These are phyloP conservation scores for Acacia concinna DNA, from an alignment of 331 rosid genomes.

Conservation along the genomic window DNA sequence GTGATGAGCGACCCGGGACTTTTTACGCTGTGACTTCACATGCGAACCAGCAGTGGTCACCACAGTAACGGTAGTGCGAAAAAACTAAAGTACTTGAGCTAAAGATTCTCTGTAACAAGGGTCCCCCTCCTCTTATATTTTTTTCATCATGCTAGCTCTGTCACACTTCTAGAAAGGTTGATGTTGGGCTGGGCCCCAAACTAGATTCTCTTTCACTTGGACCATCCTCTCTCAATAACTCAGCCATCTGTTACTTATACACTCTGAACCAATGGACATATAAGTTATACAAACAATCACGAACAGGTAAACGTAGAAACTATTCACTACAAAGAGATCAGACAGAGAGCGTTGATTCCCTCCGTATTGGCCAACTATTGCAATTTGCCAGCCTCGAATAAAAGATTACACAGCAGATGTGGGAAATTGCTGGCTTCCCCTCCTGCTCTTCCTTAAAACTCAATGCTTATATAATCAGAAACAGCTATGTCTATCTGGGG, in stretches of 20 bases:
- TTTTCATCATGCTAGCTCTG: neutral
- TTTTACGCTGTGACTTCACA: neutral
- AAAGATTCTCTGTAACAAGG: neutral
- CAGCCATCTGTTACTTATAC: neutral
- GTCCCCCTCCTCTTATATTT: neutral
- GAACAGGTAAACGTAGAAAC: neutral
- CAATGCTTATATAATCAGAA: slow-evolving; percentile 19
- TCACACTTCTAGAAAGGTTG: neutral
- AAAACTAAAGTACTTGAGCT: neutral
- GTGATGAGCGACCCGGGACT: neutral
- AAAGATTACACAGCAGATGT: slow-evolving; percentile 27
- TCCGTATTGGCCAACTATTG: neutral
- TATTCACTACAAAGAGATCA: slow-evolving; percentile 1
- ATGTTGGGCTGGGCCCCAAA: neutral
- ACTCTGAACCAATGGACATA: neutral
- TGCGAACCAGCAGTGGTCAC: neutral
- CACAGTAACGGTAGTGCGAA: neutral
- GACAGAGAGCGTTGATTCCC: slow-evolving; percentile 1
- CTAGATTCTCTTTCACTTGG: neutral
- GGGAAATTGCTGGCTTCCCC: slow-evolving; percentile 27
- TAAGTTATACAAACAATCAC: neutral
- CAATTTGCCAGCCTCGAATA: neutral
- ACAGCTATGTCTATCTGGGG: neutral
- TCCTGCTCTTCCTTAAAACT: slow-evolving; percentile 32
- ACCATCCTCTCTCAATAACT: neutral